Evolutionary conservation across 2,329 filamentous ascomycete species (phyloP).

Genomic region (Xylariomycetidae sp.): DNA sequence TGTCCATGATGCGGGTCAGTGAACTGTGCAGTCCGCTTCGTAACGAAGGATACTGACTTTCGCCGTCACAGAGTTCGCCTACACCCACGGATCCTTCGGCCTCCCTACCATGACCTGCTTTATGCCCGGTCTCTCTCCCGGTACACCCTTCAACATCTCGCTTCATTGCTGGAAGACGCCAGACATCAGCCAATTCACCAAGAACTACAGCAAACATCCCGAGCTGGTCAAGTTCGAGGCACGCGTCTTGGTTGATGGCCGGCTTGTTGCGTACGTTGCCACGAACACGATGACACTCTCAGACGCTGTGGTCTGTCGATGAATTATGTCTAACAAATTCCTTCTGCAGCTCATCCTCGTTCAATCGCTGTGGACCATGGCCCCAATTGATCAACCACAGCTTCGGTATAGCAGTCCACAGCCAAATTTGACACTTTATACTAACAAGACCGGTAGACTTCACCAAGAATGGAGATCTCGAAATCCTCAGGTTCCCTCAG

Average conservation of each 20-base stretch:
- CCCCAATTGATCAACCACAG: constrained; percentile 43
- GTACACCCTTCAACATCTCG: constrained; percentile 62
- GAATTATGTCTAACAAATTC: constrained; percentile 1
- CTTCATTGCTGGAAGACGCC: constrained; percentile 68
- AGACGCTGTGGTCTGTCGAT: constrained; percentile 1
- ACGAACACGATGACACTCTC: background rate
- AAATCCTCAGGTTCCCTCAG: constrained; percentile 62
- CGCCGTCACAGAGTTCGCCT: constrained; percentile 41
- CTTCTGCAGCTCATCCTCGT: constrained; percentile 44
- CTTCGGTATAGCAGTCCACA: constrained; percentile 29
- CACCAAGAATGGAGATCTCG: constrained; percentile 51
- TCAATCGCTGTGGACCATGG: constrained; percentile 44
- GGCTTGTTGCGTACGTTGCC: constrained; percentile 50
- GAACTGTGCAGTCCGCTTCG: background rate
- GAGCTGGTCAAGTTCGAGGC: constrained; percentile 58
- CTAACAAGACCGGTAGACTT: constrained; percentile 32
- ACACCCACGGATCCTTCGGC: constrained; percentile 39
- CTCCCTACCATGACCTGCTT: constrained; percentile 68
- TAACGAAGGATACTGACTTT: constrained; percentile 3
- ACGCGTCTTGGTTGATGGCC: constrained; percentile 63
- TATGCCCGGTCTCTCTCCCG: constrained; percentile 55
- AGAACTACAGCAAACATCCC: constrained; percentile 47
- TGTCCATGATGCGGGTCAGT: constrained; percentile 44
- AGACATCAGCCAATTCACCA: constrained; percentile 50
- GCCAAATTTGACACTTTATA: constrained; percentile 12